These are phyloP conservation scores for Leccinum truebloodii DNA, from an alignment of 768 basidiomycete species.

Conservation along the genomic window DNA sequence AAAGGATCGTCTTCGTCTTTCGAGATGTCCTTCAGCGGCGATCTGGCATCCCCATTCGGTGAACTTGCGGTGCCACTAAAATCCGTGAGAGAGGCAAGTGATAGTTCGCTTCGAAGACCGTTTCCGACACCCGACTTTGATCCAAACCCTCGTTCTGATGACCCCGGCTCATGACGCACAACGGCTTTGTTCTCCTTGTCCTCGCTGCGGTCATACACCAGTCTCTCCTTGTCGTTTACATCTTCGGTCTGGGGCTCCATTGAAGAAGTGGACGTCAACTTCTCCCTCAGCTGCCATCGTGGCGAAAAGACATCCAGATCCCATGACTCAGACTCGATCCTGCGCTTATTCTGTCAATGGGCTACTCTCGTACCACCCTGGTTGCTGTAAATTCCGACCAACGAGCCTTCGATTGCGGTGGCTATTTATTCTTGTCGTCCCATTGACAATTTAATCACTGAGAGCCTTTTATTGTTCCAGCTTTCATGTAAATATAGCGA, in stretches of 20 bases:
- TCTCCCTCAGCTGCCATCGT: too few species aligned
- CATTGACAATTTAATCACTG: conserved; percentile 21
- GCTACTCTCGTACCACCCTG: too few species aligned
- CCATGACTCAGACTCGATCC: too few species aligned
- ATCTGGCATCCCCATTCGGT: conserved; percentile 18
- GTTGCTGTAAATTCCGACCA: too few species aligned
- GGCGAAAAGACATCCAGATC: too few species aligned
- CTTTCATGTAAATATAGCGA: neutral
- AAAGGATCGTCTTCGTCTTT: conserved; percentile 46
- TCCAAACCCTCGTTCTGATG: conserved; percentile 21
- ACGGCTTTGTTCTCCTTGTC: conserved; percentile 78
- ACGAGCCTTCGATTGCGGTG: neutral
- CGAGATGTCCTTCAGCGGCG: conserved; percentile 38
- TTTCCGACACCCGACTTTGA: conserved; percentile 33
- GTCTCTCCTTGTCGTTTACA: conserved; percentile 66
- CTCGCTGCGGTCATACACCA: conserved; percentile 69
- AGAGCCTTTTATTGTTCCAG: neutral
- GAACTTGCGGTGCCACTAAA: conserved; percentile 15
- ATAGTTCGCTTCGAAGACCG: conserved; percentile 28
- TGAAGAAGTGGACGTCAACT: conserved; percentile 42
- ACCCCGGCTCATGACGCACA: conserved; percentile 40
- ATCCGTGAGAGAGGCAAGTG: conserved; percentile 30
- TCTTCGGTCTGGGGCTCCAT: conserved; percentile 58
- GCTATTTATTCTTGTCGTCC: conserved; percentile 1
- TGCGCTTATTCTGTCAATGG: too few species aligned